Percentiles rank a stretch among this genome's conserved stretches.
Conservation (phyloP, 2,329 filamentous ascomycete genomes). For the Cordyceps cateniannulata region DNA sequence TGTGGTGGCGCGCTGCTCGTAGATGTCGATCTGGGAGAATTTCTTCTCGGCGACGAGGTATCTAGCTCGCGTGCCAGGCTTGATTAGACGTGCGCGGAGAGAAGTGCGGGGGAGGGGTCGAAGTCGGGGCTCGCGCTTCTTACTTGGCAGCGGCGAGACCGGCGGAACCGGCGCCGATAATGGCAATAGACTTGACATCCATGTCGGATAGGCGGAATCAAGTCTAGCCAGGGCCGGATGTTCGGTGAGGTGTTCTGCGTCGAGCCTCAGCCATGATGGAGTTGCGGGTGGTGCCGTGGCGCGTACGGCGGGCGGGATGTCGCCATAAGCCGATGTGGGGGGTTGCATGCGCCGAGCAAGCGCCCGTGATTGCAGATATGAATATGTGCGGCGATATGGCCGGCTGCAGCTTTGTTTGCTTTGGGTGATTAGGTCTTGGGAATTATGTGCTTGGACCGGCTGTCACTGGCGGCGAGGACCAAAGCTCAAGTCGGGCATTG, state of each 20-base stretch:
- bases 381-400: too few species aligned
- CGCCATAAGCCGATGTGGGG: constrained; percentile 9
- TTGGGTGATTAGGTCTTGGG: neutral
- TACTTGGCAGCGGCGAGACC: constrained; percentile 54
- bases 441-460: neutral
- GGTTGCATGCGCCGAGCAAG: neutral
- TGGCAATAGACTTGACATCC: constrained; percentile 47
- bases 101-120: neutral
- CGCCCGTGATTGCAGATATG: neutral
- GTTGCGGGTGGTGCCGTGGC: neutral
- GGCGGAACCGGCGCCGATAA: constrained; percentile 67
- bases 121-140: neutral
- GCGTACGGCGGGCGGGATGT: neutral
- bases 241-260: neutral
- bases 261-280: neutral
- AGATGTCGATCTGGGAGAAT: constrained; percentile 60
- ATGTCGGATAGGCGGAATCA: neutral
- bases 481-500: neutral
- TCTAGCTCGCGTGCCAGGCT: constrained; percentile 37
- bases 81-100: neutral
- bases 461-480: neutral
- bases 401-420: neutral
- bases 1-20: constrained; percentile 59
- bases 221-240: neutral
- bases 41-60: constrained; percentile 57